Base-by-base conservation (phyloP, 768 basidiomycete species). In the Cystofilobasidium capitatum region DNA sequence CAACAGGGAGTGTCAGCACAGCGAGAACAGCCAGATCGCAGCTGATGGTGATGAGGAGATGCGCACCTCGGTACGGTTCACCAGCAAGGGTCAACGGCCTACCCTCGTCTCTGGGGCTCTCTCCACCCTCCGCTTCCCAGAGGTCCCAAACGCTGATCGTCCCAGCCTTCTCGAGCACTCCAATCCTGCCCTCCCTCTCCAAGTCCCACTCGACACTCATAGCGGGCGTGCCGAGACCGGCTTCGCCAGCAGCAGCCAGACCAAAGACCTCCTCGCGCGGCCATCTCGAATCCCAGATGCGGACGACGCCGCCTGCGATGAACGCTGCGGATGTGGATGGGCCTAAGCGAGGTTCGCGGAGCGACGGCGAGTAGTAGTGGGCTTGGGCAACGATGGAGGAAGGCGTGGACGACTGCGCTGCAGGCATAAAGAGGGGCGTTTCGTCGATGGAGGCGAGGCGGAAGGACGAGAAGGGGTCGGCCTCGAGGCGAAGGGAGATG, bases 371-470 rank as follows among this genome's bases (percentile, higher is more conserved):
- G 31, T 55, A 55, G 31, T 55, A 55, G 29, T n/a, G n/a, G n/a
- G 51, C 29, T 31, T 31, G 51, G 12, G 51, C 51, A 13, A 33
- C 12, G 31, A 3, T 16, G 29, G 51, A n/a, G n/a, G n/a, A n/a
- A n/a, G n/a, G n/a, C n/a, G n/a, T n/a, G 20, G 62, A 36, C 12
- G 9, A 5, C 24, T 33, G 13, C n/a, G 33, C 35, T n/a, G 60
- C n/a, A 14, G 61, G 61, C 26, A 12, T 31, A 9, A 58, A 17
- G 16, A 60, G 61, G 3, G 54, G 66, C 22, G 59, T 60, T 33
- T 62, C 66, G n/a, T 68, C 66, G 42, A 57, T 55, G 12, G 66
- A 51, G 20, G 61, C 66, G 29, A 68, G 51, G 24, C 66, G 60
- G 35, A 57, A 12, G 40, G 4, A 14, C 0, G 54, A 58, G 66